phyloP scores from a whole-genome alignment of 1,284 basidiomycete species.

The Pseudozyma thailandica region DNA sequence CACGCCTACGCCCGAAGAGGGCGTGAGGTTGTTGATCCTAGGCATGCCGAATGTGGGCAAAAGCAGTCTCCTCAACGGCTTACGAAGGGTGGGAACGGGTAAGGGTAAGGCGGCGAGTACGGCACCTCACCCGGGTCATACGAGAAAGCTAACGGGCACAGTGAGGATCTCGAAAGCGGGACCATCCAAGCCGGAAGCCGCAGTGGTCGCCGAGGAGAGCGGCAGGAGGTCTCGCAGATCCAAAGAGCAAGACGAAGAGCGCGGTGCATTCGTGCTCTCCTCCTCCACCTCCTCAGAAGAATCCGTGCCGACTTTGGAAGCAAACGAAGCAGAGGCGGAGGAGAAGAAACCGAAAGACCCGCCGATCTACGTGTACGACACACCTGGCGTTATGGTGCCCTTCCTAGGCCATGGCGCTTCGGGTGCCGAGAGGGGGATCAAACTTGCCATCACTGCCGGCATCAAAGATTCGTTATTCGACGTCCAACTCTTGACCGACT shows the following conservation, averaged over 20 bases:
- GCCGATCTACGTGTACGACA: slow-evolving; percentile 93
- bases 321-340: slow-evolving; percentile 80
- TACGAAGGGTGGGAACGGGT: slow-evolving; percentile 86
- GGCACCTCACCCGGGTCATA: slow-evolving; percentile 78
- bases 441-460: slow-evolving; percentile 91
- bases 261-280: slow-evolving; percentile 4
- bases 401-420: slow-evolving; percentile 85
- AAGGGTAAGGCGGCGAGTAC: slow-evolving; percentile 89
- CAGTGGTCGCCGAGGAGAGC: slow-evolving; percentile 1
- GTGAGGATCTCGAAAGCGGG: slow-evolving; percentile 62
- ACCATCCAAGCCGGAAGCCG: slow-evolving; percentile 27
- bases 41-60: slow-evolving; percentile 99
- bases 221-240: background rate
- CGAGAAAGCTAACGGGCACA: slow-evolving; percentile 64
- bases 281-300: background rate
- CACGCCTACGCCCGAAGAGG: slow-evolving; percentile 64
- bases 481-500: slow-evolving; percentile 82
- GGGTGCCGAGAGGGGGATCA: slow-evolving; percentile 89
- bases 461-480: slow-evolving; percentile 95
- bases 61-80: slow-evolving; percentile 88
- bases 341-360: slow-evolving; percentile 78
- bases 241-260: slow-evolving; percentile 2
- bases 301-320: background rate
- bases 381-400: slow-evolving; percentile 96
- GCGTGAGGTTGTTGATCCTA: slow-evolving; percentile 61